These are phyloP conservation scores for Cucurbita maxima DNA, from an alignment of 306 rosid species.

Conservation along the genomic window DNA sequence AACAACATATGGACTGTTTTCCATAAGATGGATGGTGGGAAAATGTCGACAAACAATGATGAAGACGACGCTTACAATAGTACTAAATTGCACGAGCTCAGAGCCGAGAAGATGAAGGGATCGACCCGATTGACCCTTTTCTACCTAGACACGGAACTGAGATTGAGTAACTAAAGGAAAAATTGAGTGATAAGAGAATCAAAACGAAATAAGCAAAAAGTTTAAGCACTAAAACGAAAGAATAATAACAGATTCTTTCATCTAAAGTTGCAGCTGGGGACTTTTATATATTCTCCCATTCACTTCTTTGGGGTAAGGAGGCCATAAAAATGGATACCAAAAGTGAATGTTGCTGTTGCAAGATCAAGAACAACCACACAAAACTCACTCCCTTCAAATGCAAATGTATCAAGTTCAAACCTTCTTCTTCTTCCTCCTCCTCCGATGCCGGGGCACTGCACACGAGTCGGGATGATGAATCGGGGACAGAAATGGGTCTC, in stretches of 20 bases:
- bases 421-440: not conserved
- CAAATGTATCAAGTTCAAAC: not conserved
- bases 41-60: no score
- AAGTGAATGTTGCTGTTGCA: not conserved
- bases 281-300: not conserved
- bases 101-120: no score
- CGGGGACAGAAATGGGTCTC: not conserved
- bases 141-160: no score
- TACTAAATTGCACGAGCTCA: no score
- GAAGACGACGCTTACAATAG: no score
- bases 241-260: not conserved
- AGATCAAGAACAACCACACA: not conserved
- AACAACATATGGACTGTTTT: no score
- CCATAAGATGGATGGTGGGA: no score
- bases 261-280: not conserved
- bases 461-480: not conserved
- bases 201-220: not conserved
- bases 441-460: not conserved
- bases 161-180: not conserved
- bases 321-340: constrained; percentile 2
- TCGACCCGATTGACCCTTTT: no score
- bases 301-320: not conserved
- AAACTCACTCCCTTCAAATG: not conserved
- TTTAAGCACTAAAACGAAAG: no score
- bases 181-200: not conserved